phyloP scores from a whole-genome alignment of 768 basidiomycete species.

The Hydnum rufescens region DNA sequence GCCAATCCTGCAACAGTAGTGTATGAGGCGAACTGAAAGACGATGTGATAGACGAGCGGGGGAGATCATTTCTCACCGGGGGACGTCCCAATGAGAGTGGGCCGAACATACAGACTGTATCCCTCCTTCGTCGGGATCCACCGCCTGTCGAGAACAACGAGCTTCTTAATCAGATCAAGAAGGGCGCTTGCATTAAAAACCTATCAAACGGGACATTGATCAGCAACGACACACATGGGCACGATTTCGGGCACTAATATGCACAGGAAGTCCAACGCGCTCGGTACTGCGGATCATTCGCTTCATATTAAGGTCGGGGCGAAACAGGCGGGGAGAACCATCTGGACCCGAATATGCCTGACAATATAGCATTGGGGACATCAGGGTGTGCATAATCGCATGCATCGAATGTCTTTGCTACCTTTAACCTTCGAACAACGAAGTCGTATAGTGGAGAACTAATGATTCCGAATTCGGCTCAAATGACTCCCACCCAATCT shows the following conservation, averaged over 20 bases:
- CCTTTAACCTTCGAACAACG: constrained; percentile 50
- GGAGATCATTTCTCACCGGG: background rate
- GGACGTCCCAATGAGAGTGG: constrained; percentile 31
- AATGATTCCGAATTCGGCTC: constrained; percentile 9
- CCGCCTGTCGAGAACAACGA: constrained; percentile 61
- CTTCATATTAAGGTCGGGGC: constrained; percentile 71
- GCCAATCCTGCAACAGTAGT: constrained; percentile 20
- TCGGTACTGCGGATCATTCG: constrained; percentile 50
- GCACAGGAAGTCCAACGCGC: constrained; percentile 37
- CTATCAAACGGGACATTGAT: constrained; percentile 20
- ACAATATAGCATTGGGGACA: background rate
- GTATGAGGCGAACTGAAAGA: constrained; percentile 39
- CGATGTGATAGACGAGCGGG: background rate
- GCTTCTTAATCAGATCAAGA: constrained; percentile 63
- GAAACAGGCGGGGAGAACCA: constrained; percentile 57
- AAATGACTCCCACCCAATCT: too few relatives aligned
- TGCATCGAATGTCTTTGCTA: too few relatives aligned
- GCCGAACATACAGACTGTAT: constrained; percentile 82
- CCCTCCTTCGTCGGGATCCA: constrained; percentile 86
- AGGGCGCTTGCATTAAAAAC: constrained; percentile 61
- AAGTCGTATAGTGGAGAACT: constrained; percentile 41
- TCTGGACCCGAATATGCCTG: constrained; percentile 55
- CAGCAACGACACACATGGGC: background rate
- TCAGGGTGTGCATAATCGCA: too few relatives aligned
- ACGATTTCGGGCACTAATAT: constrained; percentile 10